Evolutionary conservation across 2,329 filamentous ascomycete genomes (phyloP).

Genomic region (Botrytis galanthina): DNA sequence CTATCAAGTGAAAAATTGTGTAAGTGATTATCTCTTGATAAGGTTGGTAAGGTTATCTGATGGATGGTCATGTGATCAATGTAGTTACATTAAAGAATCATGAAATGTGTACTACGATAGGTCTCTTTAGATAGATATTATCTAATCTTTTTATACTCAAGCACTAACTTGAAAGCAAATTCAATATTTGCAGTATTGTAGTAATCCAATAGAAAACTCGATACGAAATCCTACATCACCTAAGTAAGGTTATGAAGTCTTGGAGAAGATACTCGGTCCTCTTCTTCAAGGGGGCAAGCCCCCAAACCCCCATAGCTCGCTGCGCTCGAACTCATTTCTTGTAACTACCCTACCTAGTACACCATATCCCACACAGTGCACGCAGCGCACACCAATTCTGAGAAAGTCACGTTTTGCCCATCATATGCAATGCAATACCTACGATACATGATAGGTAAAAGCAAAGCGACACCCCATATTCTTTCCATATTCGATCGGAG

Average conservation of each 20-base stretch:
- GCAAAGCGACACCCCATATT: neutral
- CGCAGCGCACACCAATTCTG: neutral
- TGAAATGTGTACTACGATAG: neutral
- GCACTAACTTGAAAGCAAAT: too few species aligned
- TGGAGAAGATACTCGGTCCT: neutral
- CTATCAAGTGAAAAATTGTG: slow-evolving; percentile 12
- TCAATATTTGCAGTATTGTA: too few species aligned
- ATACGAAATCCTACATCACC: neutral
- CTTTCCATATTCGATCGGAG: neutral
- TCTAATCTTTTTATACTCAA: too few species aligned
- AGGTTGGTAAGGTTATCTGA: neutral
- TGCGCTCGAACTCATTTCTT: neutral
- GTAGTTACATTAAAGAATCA: neutral
- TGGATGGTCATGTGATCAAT: neutral
- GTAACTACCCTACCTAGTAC: too few species aligned
- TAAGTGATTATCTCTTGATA: neutral
- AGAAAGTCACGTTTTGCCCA: neutral
- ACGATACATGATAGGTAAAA: neutral
- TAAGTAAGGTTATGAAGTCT: neutral
- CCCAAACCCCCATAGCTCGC: neutral
- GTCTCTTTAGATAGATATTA: too few species aligned
- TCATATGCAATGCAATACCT: neutral
- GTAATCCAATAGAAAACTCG: neutral
- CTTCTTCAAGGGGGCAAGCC: neutral
- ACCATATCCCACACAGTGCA: neutral